Evolutionary conservation across 192 early-diverging fungal genomes (phyloP).

Genomic region (Geranomyces michiganensis): DNA sequence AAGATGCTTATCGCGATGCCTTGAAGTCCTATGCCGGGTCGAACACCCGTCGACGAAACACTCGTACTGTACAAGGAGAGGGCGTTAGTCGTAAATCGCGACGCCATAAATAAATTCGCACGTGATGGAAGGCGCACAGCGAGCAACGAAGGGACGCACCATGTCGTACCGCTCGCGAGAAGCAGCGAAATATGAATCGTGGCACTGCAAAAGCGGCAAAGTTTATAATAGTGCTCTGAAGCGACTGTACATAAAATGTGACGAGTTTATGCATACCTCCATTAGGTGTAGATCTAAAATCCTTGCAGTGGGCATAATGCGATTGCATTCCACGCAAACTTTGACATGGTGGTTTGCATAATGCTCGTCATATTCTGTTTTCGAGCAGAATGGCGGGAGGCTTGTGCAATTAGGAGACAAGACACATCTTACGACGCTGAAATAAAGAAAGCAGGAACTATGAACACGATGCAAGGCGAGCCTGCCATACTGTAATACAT

Average conservation of each 20-base stretch:
- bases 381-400: constrained; percentile 10
- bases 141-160: constrained; percentile 10
- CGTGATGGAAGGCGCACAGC: no score
- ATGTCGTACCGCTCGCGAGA: constrained; percentile 14
- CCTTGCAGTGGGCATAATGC: constrained; percentile 33
- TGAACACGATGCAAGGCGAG: background rate
- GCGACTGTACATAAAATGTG: background rate
- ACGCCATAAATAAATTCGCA: no score
- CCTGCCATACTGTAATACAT: background rate
- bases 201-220: background rate
- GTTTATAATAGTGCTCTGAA: background rate
- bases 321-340: constrained; percentile 34
- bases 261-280: constrained; percentile 33
- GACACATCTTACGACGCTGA: constrained; percentile 4
- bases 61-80: constrained; percentile 26
- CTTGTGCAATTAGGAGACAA: constrained; percentile 14
- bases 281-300: constrained; percentile 42
- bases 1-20: background rate
- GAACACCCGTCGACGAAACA: constrained; percentile 32
- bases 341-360: constrained; percentile 31
- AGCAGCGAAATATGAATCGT: constrained; percentile 29
- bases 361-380: constrained; percentile 35
- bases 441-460: background rate
- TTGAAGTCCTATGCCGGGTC: background rate
- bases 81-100: no score